A percentile compares a stretch with the other conserved stretches of the same genome.
Evolutionary conservation across 306 rosid genomes (phyloP).

Genomic region (Albizia julibrissin): DNA sequence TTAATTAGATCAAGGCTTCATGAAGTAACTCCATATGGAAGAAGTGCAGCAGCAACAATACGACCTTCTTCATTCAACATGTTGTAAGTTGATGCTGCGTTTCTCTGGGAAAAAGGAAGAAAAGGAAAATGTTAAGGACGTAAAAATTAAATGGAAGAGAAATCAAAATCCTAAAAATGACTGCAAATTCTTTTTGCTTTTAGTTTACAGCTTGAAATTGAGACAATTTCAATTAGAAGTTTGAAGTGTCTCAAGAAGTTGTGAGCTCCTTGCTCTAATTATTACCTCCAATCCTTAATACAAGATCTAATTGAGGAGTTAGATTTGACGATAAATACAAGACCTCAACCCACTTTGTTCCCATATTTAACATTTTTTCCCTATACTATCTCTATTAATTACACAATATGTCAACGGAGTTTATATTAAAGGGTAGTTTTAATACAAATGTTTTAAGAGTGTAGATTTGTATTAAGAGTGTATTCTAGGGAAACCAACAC

Average conservation of each 20-base stretch:
- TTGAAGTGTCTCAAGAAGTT: not conserved
- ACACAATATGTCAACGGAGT: too few relatives aligned
- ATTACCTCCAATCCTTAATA: too few relatives aligned
- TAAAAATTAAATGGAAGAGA: conserved; percentile 17
- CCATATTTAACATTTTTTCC: too few relatives aligned
- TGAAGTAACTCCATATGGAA: conserved; percentile 76
- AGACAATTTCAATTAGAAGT: not conserved
- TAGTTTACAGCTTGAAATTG: conserved; percentile 5
- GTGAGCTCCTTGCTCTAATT: not conserved
- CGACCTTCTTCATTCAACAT: conserved; percentile 96
- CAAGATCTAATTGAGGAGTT: too few relatives aligned
- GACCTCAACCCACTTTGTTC: too few relatives aligned
- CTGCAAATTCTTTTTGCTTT: conserved; percentile 6
- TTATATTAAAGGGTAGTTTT: too few relatives aligned
- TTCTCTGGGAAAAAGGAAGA: conserved; percentile 50
- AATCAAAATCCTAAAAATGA: conserved; percentile 8
- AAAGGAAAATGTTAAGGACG: conserved; percentile 4
- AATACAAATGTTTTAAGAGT: too few relatives aligned
- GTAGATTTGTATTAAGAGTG: too few relatives aligned
- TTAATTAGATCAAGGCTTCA: conserved; percentile 34
- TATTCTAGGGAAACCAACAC: too few relatives aligned
- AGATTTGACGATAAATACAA: too few relatives aligned
- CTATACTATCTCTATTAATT: too few relatives aligned
- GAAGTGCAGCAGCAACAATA: conserved; percentile 86
- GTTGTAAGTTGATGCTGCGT: conserved; percentile 89